A percentile compares a stretch with the other conserved stretches of the same genome.
These are phyloP conservation scores for Leccinum solheimii DNA, from an alignment of 1,284 basidiomycete genomes.

Conservation along the genomic window DNA sequence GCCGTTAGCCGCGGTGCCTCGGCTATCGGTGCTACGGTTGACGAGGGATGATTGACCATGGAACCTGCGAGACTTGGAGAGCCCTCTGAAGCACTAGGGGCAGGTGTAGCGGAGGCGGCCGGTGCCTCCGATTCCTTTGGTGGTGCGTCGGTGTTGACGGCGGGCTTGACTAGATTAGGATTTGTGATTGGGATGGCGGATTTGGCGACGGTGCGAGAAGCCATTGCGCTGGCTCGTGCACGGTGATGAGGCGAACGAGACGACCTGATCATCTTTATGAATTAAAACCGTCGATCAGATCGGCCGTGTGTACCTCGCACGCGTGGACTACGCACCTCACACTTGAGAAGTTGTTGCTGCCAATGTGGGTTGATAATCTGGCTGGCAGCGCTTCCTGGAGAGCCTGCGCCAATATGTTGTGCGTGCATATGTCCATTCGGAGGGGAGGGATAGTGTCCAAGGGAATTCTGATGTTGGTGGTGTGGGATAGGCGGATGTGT, in stretches of 20 bases:
- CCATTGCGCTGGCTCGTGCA: conserved; percentile 77
- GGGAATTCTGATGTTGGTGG: conserved; percentile 75
- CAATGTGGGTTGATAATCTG: conserved; percentile 73
- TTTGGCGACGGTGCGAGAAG: conserved; percentile 74
- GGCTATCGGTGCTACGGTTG: conserved; percentile 66
- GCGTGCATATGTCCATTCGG: conserved; percentile 58
- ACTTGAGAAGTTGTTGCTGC: conserved; percentile 81
- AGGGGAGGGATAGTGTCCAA: conserved; percentile 72
- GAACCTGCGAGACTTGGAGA: conserved; percentile 40
- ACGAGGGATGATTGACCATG: conserved; percentile 67
- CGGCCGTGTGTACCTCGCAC: conserved; percentile 10
- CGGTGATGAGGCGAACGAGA: conserved; percentile 78
- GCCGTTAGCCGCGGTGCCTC: conserved; percentile 60
- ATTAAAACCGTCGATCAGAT: conserved; percentile 26
- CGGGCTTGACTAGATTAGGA: conserved; percentile 63
- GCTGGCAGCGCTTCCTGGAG: conserved; percentile 56
- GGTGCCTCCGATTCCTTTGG: conserved; percentile 31
- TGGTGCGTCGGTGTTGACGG: conserved; percentile 36
- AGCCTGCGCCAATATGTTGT: conserved; percentile 61
- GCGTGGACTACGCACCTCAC: conserved; percentile 56
- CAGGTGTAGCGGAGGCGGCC: conserved; percentile 31
- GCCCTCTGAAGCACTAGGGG: conserved; percentile 39
- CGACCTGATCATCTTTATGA: conserved; percentile 65
- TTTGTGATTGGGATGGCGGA: conserved; percentile 83
- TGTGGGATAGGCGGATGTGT: conserved; percentile 59